Conservation (phyloP, 208 protist species). For the Acanthamoeba royreba region DNA sequence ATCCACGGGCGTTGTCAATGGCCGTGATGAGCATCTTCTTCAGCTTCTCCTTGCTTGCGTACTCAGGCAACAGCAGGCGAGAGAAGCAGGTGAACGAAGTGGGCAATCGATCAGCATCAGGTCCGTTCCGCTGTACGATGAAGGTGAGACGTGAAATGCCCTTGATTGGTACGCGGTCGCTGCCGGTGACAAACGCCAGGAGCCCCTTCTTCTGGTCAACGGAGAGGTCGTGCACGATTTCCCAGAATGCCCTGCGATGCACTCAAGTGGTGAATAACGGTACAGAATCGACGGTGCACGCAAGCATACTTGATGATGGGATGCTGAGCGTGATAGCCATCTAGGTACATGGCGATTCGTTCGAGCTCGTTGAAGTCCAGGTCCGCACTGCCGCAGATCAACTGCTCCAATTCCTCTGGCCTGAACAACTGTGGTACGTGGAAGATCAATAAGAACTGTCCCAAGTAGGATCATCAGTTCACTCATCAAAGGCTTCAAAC, state of each 20-base stretch:
- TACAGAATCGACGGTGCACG: too few species aligned
- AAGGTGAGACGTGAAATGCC: slow-evolving; percentile 70
- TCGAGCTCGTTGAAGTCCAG: slow-evolving; percentile 76
- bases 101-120: slow-evolving; percentile 67
- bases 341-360: not conserved
- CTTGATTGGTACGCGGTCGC: slow-evolving; percentile 71
- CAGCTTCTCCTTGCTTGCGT: slow-evolving; percentile 79
- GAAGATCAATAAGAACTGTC: too few species aligned
- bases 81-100: slow-evolving; percentile 90
- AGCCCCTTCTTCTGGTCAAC: slow-evolving; percentile 73
- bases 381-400: slow-evolving; percentile 69
- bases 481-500: not conserved
- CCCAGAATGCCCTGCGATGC: slow-evolving; percentile 58
- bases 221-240: slow-evolving; percentile 56
- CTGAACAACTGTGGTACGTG: slow-evolving; percentile 71
- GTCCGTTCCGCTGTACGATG: slow-evolving; percentile 35
- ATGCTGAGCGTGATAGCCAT: not conserved
- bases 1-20: slow-evolving; percentile 78
- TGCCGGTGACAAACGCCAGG: slow-evolving; percentile 76
- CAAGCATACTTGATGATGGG: slow-evolving; percentile 37
- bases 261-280: not conserved
- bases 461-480: too few species aligned
- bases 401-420: slow-evolving; percentile 77
- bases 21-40: slow-evolving; percentile 69
- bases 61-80: slow-evolving; percentile 84